Evolutionary conservation across 2,329 filamentous ascomycete species (phyloP).

Genomic region (Colletotrichum endophyticum): DNA sequence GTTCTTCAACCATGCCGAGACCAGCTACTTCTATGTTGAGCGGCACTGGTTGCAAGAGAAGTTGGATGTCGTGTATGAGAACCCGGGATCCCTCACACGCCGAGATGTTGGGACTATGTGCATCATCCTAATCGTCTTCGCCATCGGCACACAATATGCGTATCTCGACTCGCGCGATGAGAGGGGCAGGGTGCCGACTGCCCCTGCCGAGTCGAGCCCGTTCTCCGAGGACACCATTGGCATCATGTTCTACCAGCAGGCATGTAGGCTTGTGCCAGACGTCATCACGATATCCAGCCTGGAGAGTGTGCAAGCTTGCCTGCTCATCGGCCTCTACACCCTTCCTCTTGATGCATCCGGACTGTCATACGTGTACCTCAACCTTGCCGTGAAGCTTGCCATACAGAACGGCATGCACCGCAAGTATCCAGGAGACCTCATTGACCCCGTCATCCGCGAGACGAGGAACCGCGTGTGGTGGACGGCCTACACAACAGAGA

Average conservation of each 20-base stretch:
- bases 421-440: slow-evolving; percentile 49
- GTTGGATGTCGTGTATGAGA: slow-evolving; percentile 45
- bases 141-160: slow-evolving; percentile 56
- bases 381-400: slow-evolving; percentile 59
- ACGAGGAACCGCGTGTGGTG: slow-evolving; percentile 61
- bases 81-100: slow-evolving; percentile 38
- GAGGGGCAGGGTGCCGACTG: slow-evolving; percentile 8
- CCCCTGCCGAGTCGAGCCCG: slow-evolving; percentile 20
- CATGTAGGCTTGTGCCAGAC: slow-evolving; percentile 58
- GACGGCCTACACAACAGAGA: slow-evolving; percentile 62
- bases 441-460: slow-evolving; percentile 54
- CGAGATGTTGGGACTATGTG: slow-evolving; percentile 47
- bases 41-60: slow-evolving; percentile 44
- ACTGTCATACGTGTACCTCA: slow-evolving; percentile 61
- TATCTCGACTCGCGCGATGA: slow-evolving; percentile 42
- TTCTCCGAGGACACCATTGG: slow-evolving; percentile 59
- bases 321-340: slow-evolving; percentile 60
- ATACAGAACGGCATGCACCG: slow-evolving; percentile 67
- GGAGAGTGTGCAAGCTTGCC: slow-evolving; percentile 62
- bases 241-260: slow-evolving; percentile 61
- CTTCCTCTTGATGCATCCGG: slow-evolving; percentile 61
- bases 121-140: slow-evolving; percentile 51
- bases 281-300: slow-evolving; percentile 61
- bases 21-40: slow-evolving; percentile 54
- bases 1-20: slow-evolving; percentile 53